These are phyloP conservation scores for Hypoxylon perforatum DNA, from an alignment of 495 filamentous ascomycete species.

Conservation along the genomic window DNA sequence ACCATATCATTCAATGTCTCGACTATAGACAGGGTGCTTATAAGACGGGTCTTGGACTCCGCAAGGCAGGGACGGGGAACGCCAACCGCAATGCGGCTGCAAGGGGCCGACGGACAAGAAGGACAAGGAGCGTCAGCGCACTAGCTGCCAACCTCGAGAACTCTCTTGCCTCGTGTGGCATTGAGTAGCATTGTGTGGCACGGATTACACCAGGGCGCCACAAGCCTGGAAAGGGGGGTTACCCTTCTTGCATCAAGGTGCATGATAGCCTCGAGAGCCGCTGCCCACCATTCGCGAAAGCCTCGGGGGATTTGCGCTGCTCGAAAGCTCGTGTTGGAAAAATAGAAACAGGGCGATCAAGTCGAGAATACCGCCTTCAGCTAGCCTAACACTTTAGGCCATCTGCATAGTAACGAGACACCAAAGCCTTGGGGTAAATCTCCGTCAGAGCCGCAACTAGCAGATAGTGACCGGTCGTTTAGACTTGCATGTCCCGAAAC, in stretches of 20 bases:
- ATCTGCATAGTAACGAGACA: neutral
- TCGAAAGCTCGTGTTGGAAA: slow-evolving; percentile 37
- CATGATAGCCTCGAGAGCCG: slow-evolving; percentile 32
- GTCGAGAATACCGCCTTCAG: slow-evolving; percentile 15
- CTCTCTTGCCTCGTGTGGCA: neutral
- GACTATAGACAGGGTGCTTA: slow-evolving; percentile 29
- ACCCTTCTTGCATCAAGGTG: slow-evolving; percentile 35
- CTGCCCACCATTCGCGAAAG: slow-evolving; percentile 12
- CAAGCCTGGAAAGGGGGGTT: slow-evolving; percentile 18
- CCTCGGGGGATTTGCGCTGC: slow-evolving; percentile 28
- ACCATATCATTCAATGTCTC: slow-evolving; percentile 9
- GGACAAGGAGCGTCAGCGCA: neutral
- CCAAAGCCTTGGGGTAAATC: slow-evolving; percentile 2
- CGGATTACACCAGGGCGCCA: slow-evolving; percentile 19
- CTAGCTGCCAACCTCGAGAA: slow-evolving; percentile 22
- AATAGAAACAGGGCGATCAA: slow-evolving; percentile 29
- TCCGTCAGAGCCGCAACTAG: slow-evolving; percentile 19
- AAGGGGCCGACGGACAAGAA: slow-evolving; percentile 25
- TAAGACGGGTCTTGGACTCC: slow-evolving; percentile 23
- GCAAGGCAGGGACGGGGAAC: slow-evolving; percentile 21
- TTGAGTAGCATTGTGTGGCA: slow-evolving; percentile 22
- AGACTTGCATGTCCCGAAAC: slow-evolving; percentile 9
- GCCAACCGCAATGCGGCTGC: slow-evolving; percentile 23
- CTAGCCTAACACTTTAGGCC: neutral
- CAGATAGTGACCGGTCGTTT: neutral